phyloP scores from a whole-genome alignment of 495 filamentous ascomycete genomes.

The Talaromyces trachyspermus region DNA sequence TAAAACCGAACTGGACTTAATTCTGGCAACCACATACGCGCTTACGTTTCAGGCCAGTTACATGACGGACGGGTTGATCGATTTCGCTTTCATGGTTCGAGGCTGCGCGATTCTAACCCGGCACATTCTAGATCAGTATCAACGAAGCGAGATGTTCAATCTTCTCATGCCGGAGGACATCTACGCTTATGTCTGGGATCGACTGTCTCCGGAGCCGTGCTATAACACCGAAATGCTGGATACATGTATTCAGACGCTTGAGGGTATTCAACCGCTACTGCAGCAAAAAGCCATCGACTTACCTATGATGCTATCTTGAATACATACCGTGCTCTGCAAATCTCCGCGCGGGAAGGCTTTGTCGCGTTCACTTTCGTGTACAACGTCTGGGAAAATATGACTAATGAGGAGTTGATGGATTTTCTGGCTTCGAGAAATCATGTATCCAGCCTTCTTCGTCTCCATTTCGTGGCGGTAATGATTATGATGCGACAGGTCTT shows the following conservation, averaged over 20 bases:
- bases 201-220: conserved; percentile 24
- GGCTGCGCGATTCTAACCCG: conserved; percentile 48
- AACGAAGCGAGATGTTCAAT: conserved; percentile 32
- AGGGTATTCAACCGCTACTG: conserved; percentile 26
- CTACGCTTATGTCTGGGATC: conserved; percentile 16
- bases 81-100: conserved; percentile 57
- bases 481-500: conserved; percentile 42
- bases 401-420: conserved; percentile 44
- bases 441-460: conserved; percentile 40
- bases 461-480: conserved; percentile 54
- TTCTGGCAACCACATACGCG: conserved; percentile 52
- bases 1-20: conserved; percentile 33
- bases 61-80: conserved; percentile 51
- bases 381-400: conserved; percentile 33
- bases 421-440: conserved; percentile 45
- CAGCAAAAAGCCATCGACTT: conserved; percentile 8
- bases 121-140: conserved; percentile 31
- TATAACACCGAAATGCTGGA: conserved; percentile 30
- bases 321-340: conserved; percentile 13
- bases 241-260: conserved; percentile 26
- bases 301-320: conserved; percentile 14
- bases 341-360: conserved; percentile 25
- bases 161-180: conserved; percentile 36
- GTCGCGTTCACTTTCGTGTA: conserved; percentile 25
- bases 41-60: conserved; percentile 53